Evolutionary conservation across 192 early-diverging fungal species (phyloP).

Genomic region (Coemansia erecta): DNA sequence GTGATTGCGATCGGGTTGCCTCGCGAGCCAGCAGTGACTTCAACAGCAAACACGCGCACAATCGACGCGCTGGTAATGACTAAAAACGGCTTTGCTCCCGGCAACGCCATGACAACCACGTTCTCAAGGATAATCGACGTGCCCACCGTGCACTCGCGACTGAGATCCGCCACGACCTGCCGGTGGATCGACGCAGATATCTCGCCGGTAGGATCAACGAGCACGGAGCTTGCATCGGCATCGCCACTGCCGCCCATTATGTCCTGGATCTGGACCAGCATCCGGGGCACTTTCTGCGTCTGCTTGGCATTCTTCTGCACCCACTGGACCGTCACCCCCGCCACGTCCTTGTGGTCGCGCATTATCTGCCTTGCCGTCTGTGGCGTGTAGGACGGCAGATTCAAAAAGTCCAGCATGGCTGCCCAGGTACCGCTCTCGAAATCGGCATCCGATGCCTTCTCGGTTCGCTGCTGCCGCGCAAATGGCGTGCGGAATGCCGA

Average conservation of each 20-base stretch:
- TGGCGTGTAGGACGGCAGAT: conserved; percentile 30
- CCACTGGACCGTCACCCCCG: conserved; percentile 25
- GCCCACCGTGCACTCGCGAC: conserved; percentile 23
- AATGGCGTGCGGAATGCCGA: conserved; percentile 36
- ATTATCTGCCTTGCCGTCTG: conserved; percentile 13
- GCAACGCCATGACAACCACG: conserved; percentile 31
- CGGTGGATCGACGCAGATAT: conserved; percentile 44
- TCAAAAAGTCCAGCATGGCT: conserved; percentile 38
- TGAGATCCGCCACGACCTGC: conserved; percentile 24
- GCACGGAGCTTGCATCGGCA: conserved; percentile 27
- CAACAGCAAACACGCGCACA: conserved; percentile 38
- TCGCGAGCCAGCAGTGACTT: conserved; percentile 19
- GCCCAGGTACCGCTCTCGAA: conserved; percentile 50
- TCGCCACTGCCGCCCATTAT: conserved; percentile 19
- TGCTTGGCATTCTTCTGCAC: conserved; percentile 17
- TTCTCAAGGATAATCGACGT: conserved; percentile 40
- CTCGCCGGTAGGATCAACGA: conserved; percentile 50
- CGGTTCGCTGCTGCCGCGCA: conserved; percentile 7
- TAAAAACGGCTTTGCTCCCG: conserved; percentile 34
- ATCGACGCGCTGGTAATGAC: conserved; percentile 36
- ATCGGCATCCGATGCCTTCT: conserved; percentile 24
- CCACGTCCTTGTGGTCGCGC: conserved; percentile 1
- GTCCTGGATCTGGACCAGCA: conserved; percentile 49
- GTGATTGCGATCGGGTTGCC: conserved; percentile 30
- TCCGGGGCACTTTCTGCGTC: conserved; percentile 23